Percentiles rank a stretch among this genome's conserved stretches.
Conservation (phyloP, 371 early-diverging fungal species). For the Mucor plumbeus region DNA sequence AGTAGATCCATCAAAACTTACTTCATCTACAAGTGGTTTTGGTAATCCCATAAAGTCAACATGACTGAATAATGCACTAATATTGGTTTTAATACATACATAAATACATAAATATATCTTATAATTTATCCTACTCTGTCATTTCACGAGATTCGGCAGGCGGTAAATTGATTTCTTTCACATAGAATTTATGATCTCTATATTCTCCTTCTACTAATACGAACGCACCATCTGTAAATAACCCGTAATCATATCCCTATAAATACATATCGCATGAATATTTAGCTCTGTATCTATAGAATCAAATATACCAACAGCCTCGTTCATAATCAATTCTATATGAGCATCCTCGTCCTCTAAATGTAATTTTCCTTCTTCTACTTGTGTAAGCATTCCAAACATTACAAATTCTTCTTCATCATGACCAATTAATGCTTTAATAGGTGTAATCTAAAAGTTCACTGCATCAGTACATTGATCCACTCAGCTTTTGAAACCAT, state of each 20-base stretch:
- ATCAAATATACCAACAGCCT: constrained; percentile 36
- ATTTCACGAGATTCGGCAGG: constrained; percentile 72
- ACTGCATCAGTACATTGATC: neutral
- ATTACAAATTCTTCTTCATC: constrained; percentile 73
- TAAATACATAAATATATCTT: neutral
- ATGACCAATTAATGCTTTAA: constrained; percentile 82
- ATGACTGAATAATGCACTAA: constrained; percentile 53
- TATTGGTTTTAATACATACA: neutral
- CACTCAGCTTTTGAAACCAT: no score
- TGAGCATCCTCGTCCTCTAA: constrained; percentile 86
- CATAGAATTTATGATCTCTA: constrained; percentile 71
- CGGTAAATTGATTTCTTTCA: constrained; percentile 75
- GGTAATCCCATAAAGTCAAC: constrained; percentile 66
- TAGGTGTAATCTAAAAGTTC: constrained; percentile 70
- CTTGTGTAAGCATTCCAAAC: constrained; percentile 89
- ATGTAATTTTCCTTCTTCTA: constrained; percentile 80
- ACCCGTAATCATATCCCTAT: constrained; percentile 64
- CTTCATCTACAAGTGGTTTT: constrained; percentile 55
- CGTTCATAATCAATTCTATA: constrained; percentile 71
- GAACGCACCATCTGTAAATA: constrained; percentile 85
- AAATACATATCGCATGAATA: neutral
- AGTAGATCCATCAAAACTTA: constrained; percentile 7
- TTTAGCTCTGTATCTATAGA: neutral
- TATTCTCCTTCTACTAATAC: constrained; percentile 83
- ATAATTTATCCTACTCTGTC: constrained; percentile 55